These are phyloP conservation scores for Backusella westeae DNA, from an alignment of 192 early-diverging fungal genomes.

Conservation along the genomic window DNA sequence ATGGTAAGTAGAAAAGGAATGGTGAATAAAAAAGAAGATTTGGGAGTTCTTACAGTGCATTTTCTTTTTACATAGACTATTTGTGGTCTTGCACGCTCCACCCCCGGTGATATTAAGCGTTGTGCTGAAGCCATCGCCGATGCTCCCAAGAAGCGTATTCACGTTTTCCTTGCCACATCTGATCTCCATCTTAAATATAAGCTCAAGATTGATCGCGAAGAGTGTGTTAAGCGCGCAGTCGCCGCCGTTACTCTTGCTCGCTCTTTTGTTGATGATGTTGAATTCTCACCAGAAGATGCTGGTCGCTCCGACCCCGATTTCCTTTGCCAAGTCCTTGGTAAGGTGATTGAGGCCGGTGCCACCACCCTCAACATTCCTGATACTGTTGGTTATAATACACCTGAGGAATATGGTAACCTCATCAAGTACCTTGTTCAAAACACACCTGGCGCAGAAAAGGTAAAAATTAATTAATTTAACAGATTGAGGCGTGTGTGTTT, in stretches of 20 bases:
- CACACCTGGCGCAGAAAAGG: constrained; percentile 67
- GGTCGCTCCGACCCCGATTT: constrained; percentile 90
- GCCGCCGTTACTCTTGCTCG: constrained; percentile 79
- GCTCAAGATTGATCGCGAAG: constrained; percentile 83
- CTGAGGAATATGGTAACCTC: constrained; percentile 84
- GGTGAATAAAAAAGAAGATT: background rate
- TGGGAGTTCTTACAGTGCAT: background rate
- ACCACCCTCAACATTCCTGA: constrained; percentile 98
- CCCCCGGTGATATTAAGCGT: constrained; percentile 81
- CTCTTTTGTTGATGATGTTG: constrained; percentile 81
- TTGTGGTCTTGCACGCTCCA: constrained; percentile 85
- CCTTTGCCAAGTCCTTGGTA: constrained; percentile 75
- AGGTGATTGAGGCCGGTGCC: constrained; percentile 87
- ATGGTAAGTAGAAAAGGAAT: constrained; percentile 56
- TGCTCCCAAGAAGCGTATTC: constrained; percentile 87
- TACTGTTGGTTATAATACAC: constrained; percentile 95
- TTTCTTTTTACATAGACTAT: constrained; percentile 55
- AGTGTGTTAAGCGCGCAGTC: constrained; percentile 81
- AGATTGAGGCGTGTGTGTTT: background rate
- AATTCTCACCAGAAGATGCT: constrained; percentile 96
- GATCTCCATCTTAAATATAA: constrained; percentile 96
- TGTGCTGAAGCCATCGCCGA: constrained; percentile 86
- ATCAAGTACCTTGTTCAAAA: constrained; percentile 80
- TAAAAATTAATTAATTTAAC: constrained; percentile 13
- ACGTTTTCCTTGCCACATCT: constrained; percentile 94